Evolutionary conservation across 2,329 filamentous ascomycete species (phyloP), one percentile per base, ranked within the genome.

Genomic region (Diaporthe ampelina): DNA sequence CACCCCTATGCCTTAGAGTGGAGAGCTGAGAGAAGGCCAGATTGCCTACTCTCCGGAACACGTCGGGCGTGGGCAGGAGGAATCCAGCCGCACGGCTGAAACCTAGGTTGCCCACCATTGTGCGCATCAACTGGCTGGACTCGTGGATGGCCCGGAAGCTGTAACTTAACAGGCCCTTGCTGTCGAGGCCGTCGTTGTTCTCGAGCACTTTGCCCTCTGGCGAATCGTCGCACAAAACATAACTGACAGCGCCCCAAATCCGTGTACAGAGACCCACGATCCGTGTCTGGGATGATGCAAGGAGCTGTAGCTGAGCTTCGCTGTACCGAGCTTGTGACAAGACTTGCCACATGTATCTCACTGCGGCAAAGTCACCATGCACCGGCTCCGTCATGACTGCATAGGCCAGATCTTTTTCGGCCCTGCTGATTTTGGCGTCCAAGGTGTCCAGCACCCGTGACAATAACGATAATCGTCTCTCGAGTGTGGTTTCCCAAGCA

Each of bases 121-220:
- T 86, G 76, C 92, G 90, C 81, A 96, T 87, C 6, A 97, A 85
- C 73, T 94, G 91, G 82, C 95, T 97, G 32, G 95, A 94, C 84
- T 99, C 97, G 76, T 98, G 96, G n/a, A 98, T 88, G 8, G 95
- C 94, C 78, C 97, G 91, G 89, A 98, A 99, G 76, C 95, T 98
- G 82, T 97, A 99, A 77, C 96, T 98, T 61, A 99, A 84, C 24
- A 97, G 89, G 78, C 97, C 95, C 80, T 98, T 98, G 0, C 95
- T 95, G 69, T 94, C 92, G 2, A 95, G 87, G 0, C 92, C 93
- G 6, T 93, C 89, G 21, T 90, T 85, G 45, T 93, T 92, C 70
- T 94, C 91, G n/a, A 94, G 82, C 35, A 96, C 94, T 69, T 95
- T 92, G 0, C 96, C 96, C 83, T 99, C 97, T 0, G 97, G 97